Percentiles rank a stretch among this genome's conserved stretches.
These are phyloP conservation scores for Macrolepiota albuminosa DNA, from an alignment of 768 basidiomycete genomes.

Conservation along the genomic window DNA sequence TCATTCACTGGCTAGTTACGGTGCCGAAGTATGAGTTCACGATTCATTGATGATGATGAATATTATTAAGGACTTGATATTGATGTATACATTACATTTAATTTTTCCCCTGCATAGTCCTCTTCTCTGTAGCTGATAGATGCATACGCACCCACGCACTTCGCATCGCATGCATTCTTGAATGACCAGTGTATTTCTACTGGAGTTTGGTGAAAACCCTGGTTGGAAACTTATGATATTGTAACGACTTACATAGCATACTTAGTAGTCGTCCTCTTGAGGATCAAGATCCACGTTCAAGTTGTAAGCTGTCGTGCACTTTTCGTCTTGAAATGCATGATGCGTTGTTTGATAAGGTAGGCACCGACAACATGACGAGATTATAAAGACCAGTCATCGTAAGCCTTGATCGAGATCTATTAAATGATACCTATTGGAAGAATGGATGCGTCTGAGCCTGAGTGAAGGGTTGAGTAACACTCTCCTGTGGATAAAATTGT, in stretches of 20 bases:
- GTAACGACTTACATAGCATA: neutral
- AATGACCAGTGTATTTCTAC: constrained; percentile 3
- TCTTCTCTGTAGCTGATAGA: neutral
- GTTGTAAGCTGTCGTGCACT: no score
- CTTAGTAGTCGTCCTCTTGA: neutral
- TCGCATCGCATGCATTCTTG: neutral
- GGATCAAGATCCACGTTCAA: no score
- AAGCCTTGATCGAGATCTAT: no score
- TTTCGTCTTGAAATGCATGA: no score
- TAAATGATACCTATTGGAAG: no score
- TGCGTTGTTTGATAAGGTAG: no score
- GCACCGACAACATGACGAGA: no score
- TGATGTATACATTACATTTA: neutral
- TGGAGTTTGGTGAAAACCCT: neutral
- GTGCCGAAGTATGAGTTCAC: neutral
- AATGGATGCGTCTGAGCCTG: no score
- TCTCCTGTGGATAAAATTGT: neutral
- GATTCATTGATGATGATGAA: neutral
- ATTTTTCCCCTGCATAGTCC: neutral
- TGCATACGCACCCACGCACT: neutral
- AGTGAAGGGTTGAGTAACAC: neutral
- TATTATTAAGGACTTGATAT: neutral
- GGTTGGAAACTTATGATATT: constrained; percentile 4
- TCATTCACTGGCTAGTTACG: neutral
- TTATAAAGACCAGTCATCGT: no score